phyloP scores from a whole-genome alignment of 1,284 basidiomycete genomes.

The Mycosarcoma mackinlayi region DNA sequence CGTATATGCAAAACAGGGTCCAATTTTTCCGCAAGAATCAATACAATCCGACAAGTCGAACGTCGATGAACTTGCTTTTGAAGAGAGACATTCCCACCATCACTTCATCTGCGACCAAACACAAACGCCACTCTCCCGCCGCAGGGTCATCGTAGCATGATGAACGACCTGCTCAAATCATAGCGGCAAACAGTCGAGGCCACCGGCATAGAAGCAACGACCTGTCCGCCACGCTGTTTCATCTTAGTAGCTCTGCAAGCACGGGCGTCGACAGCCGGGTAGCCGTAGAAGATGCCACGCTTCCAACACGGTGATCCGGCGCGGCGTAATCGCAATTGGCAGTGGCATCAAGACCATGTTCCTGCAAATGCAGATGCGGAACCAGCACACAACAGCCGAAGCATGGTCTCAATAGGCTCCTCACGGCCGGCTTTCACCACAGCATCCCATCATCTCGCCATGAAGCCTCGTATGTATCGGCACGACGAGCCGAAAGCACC shows the following conservation, averaged over 20 bases:
- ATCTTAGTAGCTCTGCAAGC: too few species aligned
- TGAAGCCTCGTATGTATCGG: background rate
- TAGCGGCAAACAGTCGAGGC: background rate
- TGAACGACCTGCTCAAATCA: background rate
- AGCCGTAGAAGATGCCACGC: constrained; percentile 9
- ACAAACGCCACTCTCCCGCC: constrained; percentile 1
- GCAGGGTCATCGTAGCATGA: background rate
- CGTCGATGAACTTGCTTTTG: constrained; percentile 13
- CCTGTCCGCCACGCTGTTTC: background rate
- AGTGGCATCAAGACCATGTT: background rate
- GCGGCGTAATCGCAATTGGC: background rate
- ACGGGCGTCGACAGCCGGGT: too few species aligned
- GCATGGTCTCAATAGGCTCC: constrained; percentile 20
- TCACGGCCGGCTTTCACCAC: constrained; percentile 33
- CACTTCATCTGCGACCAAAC: constrained; percentile 4
- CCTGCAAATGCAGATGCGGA: background rate
- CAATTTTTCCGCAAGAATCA: too few species aligned
- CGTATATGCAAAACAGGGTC: constrained; percentile 1
- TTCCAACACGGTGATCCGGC: background rate
- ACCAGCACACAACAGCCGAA: constrained; percentile 12
- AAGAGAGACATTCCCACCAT: too few species aligned
- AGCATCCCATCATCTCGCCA: constrained; percentile 6
- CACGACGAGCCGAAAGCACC: background rate
- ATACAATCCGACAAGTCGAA: too few species aligned
- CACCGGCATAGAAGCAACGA: background rate